phyloP scores from a whole-genome alignment of 257 asterid species.

The Solanum dulcamara region DNA sequence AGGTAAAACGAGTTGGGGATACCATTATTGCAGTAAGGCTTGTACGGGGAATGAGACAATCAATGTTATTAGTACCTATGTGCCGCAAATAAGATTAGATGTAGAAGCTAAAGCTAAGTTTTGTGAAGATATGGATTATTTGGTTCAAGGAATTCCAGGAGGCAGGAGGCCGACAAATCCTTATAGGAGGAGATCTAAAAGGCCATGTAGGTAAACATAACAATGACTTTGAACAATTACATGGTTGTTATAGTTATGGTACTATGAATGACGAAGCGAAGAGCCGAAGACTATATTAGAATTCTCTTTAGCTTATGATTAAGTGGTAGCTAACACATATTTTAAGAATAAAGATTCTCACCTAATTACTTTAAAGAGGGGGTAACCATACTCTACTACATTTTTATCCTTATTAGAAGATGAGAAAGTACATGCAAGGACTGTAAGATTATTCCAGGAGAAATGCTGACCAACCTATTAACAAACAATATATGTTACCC shows the following conservation, averaged over 20 bases:
- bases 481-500: not conserved
- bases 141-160: not conserved
- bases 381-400: not conserved
- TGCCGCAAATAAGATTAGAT: not conserved
- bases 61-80: not conserved
- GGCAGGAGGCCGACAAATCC: not conserved
- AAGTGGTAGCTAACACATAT: not conserved
- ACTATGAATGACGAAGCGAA: not conserved
- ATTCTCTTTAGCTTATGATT: not conserved
- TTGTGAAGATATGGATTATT: not conserved
- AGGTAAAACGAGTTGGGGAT: not conserved
- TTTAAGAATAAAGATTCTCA: not conserved
- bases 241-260: not conserved
- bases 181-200: not conserved
- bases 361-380: not conserved
- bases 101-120: not conserved
- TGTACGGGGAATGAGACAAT: not conserved
- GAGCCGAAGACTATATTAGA: not conserved
- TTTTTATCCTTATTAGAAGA: not conserved
- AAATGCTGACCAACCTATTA: not conserved
- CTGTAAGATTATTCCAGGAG: not conserved
- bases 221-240: not conserved
- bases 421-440: not conserved
- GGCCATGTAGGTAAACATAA: not conserved
- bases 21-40: not conserved